Base-by-base conservation (phyloP, 2,329 filamentous ascomycete genomes). In the Aureobasidium namibiae region DNA sequence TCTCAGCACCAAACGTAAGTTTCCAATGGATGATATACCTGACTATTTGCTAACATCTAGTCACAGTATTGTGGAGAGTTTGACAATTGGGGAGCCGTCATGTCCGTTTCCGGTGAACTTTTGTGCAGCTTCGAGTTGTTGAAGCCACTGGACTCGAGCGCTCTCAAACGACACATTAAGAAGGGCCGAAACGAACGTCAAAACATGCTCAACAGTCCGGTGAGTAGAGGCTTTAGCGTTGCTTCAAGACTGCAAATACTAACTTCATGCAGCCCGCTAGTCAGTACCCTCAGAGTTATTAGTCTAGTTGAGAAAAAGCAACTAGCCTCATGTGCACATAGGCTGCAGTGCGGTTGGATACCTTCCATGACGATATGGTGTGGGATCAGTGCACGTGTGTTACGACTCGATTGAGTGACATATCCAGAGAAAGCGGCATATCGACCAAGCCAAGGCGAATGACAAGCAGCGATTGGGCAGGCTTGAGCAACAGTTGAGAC, bases 41-140 rank as follows among this genome's bases (percentile, higher is more conserved):
- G n/a, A 23, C 16, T 23, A 34, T 62, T 21, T 39, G 39, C 60
- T 64, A 64, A 70, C 67, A 41, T 64, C 29, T n/a, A 7, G 4
- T 21, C 38, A 23, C 60, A 95, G 89, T 97, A 99, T 70, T 99
- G 94, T 68, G 94, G 94, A 65, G 94, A 99, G 73, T 99, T 99
- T 66, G 94, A 99, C 72, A 99, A 99, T 64, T 97, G 94, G 90
- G 94, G 94, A 21, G 94, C 94, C 14, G 92, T 97, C 65, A 99
- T 99, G 94, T 96, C 92, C 2, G 94, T 99, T 23, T 96, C 91
- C 1, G 84, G 84, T 14, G 94, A 97, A 73, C 76, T 99, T 56
- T 83, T 99, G 1, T 99, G 94, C 76, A 96, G 92, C 71, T 99
- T 99, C 70, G 94, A 99, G 75, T 80, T 99, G 16, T 81, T 99